These are phyloP conservation scores for Physcomitrium patens DNA, from an alignment of 225 moss, liverwort and hornwort genomes.

Conservation along the genomic window DNA sequence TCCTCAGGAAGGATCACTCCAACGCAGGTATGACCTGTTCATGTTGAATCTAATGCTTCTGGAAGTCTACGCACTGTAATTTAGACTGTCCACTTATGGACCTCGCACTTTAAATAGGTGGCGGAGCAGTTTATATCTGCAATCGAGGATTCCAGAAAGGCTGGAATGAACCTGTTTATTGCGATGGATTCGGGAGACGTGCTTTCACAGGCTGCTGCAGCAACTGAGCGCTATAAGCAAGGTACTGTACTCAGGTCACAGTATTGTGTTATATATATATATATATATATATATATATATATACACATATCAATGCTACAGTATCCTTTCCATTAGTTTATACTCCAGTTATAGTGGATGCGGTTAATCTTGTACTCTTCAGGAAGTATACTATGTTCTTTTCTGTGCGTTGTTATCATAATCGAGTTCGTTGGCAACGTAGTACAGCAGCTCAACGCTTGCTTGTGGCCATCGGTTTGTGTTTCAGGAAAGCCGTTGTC, in stretches of 20 bases:
- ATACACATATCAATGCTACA: not conserved
- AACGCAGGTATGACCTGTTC: conserved; percentile 51
- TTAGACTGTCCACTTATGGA: too few species aligned
- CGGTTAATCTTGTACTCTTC: too few species aligned
- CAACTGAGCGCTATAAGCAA: conserved; percentile 73
- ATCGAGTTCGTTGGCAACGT: not conserved
- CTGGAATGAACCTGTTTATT: conserved; percentile 60
- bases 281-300: too few species aligned
- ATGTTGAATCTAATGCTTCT: not conserved
- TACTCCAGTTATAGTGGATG: too few species aligned
- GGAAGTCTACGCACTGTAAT: too few species aligned
- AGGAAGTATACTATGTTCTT: too few species aligned
- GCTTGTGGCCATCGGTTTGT: not conserved
- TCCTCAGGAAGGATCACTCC: conserved; percentile 72
- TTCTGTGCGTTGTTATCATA: too few species aligned
- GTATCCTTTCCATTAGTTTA: too few species aligned
- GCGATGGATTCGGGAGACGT: conserved; percentile 80
- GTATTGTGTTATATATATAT: not conserved
- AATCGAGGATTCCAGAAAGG: conserved; percentile 65
- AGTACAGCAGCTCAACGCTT: too few species aligned
- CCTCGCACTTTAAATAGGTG: conserved; percentile 46
- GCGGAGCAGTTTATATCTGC: conserved; percentile 83
- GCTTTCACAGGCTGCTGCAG: conserved; percentile 83
- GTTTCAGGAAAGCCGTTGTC: conserved; percentile 72
- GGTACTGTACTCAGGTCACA: conserved; percentile 42